phyloP scores from a whole-genome alignment of 1,284 basidiomycete species.

The Bondarzewia mesenterica region DNA sequence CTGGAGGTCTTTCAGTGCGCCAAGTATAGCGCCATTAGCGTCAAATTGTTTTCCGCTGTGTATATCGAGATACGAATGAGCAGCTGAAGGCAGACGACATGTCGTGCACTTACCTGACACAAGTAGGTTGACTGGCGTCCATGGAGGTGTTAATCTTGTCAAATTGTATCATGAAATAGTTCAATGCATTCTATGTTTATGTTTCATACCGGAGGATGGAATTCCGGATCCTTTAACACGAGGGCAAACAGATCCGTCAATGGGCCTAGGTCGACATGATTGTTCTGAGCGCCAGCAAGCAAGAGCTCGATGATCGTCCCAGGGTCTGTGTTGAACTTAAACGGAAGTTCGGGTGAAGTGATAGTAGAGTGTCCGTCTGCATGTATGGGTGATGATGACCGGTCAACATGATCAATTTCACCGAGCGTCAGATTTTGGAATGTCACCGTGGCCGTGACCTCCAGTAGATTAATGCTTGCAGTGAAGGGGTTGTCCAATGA shows the following conservation, averaged over 20 bases:
- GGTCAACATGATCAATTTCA: slow-evolving; percentile 46
- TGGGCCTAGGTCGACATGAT: slow-evolving; percentile 57
- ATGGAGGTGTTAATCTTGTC: slow-evolving; percentile 47
- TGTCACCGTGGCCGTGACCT: slow-evolving; percentile 48
- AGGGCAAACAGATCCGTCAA: slow-evolving; percentile 52
- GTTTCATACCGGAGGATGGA: slow-evolving; percentile 36
- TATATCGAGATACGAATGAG: slow-evolving; percentile 12
- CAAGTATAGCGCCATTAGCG: slow-evolving; percentile 51
- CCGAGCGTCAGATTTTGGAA: slow-evolving; percentile 49
- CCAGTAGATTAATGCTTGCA: slow-evolving; percentile 61
- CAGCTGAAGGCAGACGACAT: slow-evolving; percentile 7
- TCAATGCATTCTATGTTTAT: neutral
- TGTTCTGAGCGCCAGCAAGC: slow-evolving; percentile 41
- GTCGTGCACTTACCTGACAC: slow-evolving; percentile 36
- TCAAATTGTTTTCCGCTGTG: slow-evolving; percentile 57
- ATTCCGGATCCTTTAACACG: slow-evolving; percentile 42
- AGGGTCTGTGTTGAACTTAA: slow-evolving; percentile 62
- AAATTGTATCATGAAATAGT: neutral
- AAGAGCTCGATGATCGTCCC: slow-evolving; percentile 56
- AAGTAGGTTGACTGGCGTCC: slow-evolving; percentile 43
- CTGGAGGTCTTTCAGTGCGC: slow-evolving; percentile 51
- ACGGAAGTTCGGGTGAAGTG: slow-evolving; percentile 51
- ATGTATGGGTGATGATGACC: slow-evolving; percentile 47
- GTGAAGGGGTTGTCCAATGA: slow-evolving; percentile 68
- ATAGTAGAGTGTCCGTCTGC: slow-evolving; percentile 55